A percentile compares a stretch with the other conserved stretches of the same genome.
Conservation (phyloP, 306 rosid genomes). For the Vigna nakashimae region DNA sequence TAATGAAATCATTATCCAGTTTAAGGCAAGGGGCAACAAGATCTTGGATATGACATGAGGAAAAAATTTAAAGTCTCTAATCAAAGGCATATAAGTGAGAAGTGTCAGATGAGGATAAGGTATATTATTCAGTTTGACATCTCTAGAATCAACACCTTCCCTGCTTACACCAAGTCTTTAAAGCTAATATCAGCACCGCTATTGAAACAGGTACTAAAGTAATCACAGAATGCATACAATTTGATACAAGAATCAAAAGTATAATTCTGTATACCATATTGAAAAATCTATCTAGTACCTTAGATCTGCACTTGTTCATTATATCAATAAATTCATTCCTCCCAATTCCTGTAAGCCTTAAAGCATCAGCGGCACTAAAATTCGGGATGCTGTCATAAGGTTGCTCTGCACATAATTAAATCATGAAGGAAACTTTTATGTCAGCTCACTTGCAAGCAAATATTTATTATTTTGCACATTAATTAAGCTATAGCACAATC, state of each 20-base stretch:
- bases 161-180: conserved; percentile 13
- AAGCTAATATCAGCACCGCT: conserved; percentile 8
- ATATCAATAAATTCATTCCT: conserved; percentile 98
- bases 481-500: conserved; percentile 24
- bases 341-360: conserved; percentile 92
- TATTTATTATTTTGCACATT: conserved; percentile 6
- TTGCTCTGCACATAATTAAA: conserved; percentile 77
- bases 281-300: conserved; percentile 64
- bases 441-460: conserved; percentile 14
- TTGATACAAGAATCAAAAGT: conserved; percentile 20
- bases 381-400: conserved; percentile 99
- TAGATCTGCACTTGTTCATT: conserved; percentile 98
- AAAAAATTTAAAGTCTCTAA: conserved; percentile 2
- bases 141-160: not conserved
- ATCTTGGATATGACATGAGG: conserved; percentile 26
- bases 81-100: conserved; percentile 14
- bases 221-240: conserved; percentile 21
- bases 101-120: conserved; percentile 27
- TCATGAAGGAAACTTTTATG: conserved; percentile 42
- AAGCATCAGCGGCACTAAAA: conserved; percentile 97
- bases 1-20: conserved; percentile 37
- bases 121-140: conserved; percentile 30
- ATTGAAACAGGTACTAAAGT: conserved; percentile 28
- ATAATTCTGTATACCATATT: conserved; percentile 1
- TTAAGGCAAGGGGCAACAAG: conserved; percentile 21